These are phyloP conservation scores for Microthlaspi erraticum DNA, from an alignment of 345 rosid genomes.

Conservation along the genomic window DNA sequence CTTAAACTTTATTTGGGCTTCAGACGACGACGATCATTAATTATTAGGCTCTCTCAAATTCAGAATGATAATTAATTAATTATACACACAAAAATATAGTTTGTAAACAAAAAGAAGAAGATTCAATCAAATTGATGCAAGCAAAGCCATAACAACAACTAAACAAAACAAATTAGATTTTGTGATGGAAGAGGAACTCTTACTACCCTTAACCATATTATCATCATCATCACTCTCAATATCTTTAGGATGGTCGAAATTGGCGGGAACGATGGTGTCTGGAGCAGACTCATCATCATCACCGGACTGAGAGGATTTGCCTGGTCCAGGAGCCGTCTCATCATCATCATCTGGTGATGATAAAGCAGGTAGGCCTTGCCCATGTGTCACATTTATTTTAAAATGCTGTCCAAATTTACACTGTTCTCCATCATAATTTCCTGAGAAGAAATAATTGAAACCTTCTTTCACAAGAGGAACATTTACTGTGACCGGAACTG, in stretches of 20 bases:
- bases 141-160: constrained; percentile 39
- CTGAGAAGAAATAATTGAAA: constrained; percentile 73
- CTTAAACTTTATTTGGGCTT: too few relatives aligned
- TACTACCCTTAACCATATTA: constrained; percentile 18
- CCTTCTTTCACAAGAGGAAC: constrained; percentile 86
- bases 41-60: background rate
- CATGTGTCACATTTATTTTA: constrained; percentile 73
- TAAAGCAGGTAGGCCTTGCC: constrained; percentile 65
- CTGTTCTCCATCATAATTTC: constrained; percentile 89
- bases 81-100: constrained; percentile 23
- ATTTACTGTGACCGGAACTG: constrained; percentile 56
- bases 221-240: constrained; percentile 45
- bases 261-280: constrained; percentile 72
- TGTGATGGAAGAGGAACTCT: constrained; percentile 44
- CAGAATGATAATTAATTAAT: constrained; percentile 19
- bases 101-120: background rate
- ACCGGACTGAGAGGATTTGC: constrained; percentile 48
- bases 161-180: constrained; percentile 40
- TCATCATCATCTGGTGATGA: constrained; percentile 53
- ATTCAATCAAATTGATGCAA: constrained; percentile 35
- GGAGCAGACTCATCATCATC: constrained; percentile 74
- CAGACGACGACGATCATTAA: too few relatives aligned
- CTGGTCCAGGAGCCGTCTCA: constrained; percentile 61
- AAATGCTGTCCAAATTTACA: constrained; percentile 74
- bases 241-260: constrained; percentile 66